These are phyloP conservation scores for Talaromyces thailandensis DNA, from an alignment of 495 filamentous ascomycete genomes.

Conservation along the genomic window DNA sequence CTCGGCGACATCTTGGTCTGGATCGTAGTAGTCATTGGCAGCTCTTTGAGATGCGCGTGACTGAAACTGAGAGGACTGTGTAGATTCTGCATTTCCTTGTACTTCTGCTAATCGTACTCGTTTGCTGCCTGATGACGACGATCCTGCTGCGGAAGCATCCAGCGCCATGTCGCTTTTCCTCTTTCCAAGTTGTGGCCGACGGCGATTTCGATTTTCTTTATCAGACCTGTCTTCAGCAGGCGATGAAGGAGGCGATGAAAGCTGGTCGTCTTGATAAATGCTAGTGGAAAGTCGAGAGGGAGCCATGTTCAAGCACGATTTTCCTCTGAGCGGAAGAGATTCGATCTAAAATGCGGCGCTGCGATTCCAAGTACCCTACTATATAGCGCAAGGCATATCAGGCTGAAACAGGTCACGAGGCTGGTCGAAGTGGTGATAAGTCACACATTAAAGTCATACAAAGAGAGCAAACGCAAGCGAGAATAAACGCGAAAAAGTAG, in stretches of 20 bases:
- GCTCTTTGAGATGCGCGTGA: conserved; percentile 15
- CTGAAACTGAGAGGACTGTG: conserved; percentile 24
- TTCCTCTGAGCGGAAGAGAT: not conserved
- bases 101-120: conserved; percentile 32
- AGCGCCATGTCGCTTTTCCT: conserved; percentile 22
- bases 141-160: conserved; percentile 6
- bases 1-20: conserved; percentile 77
- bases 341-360: not conserved
- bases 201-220: conserved; percentile 45
- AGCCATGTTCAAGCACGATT: not conserved
- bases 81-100: conserved; percentile 10
- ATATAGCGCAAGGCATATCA: not conserved
- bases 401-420: not conserved
- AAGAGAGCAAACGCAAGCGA: not conserved
- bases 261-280: not conserved
- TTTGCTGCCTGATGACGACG: conserved; percentile 17
- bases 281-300: not conserved
- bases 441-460: not conserved
- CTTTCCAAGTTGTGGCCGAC: conserved; percentile 9
- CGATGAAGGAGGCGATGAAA: conserved; percentile 1
- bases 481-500: not conserved
- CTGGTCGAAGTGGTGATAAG: not conserved
- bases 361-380: not conserved
- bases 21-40: conserved; percentile 62
- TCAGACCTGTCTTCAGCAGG: conserved; percentile 37